These are phyloP conservation scores for Boletus vinaceobasis DNA, from an alignment of 768 basidiomycete genomes.

Conservation along the genomic window DNA sequence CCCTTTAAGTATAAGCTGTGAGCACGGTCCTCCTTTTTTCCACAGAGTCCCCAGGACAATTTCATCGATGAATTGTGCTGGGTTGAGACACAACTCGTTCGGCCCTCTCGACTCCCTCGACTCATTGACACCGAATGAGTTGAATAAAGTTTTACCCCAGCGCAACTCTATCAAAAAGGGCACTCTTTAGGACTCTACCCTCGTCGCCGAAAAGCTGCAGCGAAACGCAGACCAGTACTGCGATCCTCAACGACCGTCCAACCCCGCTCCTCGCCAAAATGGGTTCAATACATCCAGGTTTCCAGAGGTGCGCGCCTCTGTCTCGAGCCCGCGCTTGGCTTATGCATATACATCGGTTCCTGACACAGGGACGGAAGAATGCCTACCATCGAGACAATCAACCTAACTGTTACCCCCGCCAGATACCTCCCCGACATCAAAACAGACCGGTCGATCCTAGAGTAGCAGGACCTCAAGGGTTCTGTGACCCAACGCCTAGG, in stretches of 20 bases:
- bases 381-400: not conserved
- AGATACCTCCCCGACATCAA: slow-evolving; percentile 5
- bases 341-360: not conserved
- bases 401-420: not conserved
- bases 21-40: not conserved
- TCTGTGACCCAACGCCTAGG: slow-evolving; percentile 1
- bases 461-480: not conserved
- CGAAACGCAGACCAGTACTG: not conserved
- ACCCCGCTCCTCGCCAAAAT: not conserved
- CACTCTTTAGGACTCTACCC: not conserved
- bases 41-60: not conserved
- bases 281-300: not conserved
- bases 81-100: slow-evolving; percentile 4
- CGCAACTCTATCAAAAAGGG: not conserved
- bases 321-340: not conserved
- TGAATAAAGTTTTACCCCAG: not conserved
- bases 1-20: not conserved
- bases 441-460: not conserved
- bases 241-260: not conserved
- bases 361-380: slow-evolving; percentile 2
- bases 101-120: not conserved
- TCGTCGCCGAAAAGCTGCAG: not conserved
- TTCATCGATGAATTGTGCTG: slow-evolving; percentile 1
- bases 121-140: not conserved
- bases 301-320: slow-evolving; percentile 1